A percentile compares a stretch with the other conserved stretches of the same genome.
phyloP scores from a whole-genome alignment of 2,329 filamentous ascomycete genomes.

The Microcyclospora pomicola region DNA sequence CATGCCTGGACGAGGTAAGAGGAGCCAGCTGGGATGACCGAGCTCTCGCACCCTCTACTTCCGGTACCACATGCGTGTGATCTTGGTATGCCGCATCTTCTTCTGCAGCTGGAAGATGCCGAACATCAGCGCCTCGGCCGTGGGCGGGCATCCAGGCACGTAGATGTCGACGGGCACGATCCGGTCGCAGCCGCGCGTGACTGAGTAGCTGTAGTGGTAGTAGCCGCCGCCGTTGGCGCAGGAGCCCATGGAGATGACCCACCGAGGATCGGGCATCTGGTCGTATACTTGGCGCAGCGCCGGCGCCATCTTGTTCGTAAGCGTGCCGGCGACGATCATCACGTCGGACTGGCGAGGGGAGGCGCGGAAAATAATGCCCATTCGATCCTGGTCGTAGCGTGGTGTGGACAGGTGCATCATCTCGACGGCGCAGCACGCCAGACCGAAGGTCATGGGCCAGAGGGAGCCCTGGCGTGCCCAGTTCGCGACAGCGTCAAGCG shows the following conservation, averaged over 20 bases:
- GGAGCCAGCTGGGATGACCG: no score
- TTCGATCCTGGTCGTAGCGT: constrained; percentile 75
- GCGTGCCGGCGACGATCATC: constrained; percentile 87
- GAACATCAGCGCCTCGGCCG: constrained; percentile 39
- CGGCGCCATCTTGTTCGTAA: constrained; percentile 91
- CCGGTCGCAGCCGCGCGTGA: constrained; percentile 60
- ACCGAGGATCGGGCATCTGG: constrained; percentile 81
- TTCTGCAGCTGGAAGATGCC: constrained; percentile 63
- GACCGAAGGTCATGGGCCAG: constrained; percentile 80
- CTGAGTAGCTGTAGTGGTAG: constrained; percentile 71
- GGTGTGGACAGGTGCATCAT: constrained; percentile 89
- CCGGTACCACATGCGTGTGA: constrained; percentile 44
- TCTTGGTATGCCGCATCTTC: constrained; percentile 50
- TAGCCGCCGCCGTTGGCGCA: constrained; percentile 74
- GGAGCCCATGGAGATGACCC: constrained; percentile 73
- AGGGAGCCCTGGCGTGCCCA: constrained; percentile 75
- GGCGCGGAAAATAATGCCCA: constrained; percentile 82
- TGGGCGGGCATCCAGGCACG: constrained; percentile 55
- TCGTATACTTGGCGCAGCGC: constrained; percentile 80
- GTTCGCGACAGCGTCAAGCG: constrained; percentile 65
- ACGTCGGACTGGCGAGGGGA: constrained; percentile 80
- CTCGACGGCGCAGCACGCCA: constrained; percentile 79
- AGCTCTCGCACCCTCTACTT: constrained; percentile 20
- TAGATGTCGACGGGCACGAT: constrained; percentile 71
- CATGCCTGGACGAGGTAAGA: no score